phyloP scores from a whole-genome alignment of 805 yeast species.

The Blastobotrys terrestris region DNA sequence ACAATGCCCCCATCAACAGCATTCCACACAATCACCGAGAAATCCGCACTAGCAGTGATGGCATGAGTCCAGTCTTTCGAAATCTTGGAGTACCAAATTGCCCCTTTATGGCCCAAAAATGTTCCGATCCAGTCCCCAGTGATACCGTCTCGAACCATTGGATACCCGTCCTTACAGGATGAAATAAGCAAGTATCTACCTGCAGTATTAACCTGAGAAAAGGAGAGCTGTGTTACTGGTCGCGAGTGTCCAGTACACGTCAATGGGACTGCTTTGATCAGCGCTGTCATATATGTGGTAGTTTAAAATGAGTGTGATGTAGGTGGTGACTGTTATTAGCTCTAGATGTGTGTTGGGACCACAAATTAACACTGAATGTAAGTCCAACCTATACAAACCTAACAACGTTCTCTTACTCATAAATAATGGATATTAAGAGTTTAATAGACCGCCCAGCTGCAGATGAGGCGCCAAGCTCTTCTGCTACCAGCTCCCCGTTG shows the following conservation, averaged over 20 bases:
- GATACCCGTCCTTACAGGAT: slow-evolving; percentile 32
- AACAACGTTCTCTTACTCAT: too few relatives aligned
- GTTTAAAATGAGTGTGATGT: too few relatives aligned
- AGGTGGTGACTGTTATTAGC: too few relatives aligned
- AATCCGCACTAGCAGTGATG: slow-evolving; percentile 31
- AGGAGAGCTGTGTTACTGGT: slow-evolving; percentile 30
- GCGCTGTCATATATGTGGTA: slow-evolving; percentile 4
- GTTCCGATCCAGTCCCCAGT: slow-evolving; percentile 35
- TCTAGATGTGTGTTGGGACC: too few relatives aligned
- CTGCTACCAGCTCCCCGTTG: slow-evolving; percentile 7
- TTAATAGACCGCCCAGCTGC: slow-evolving; percentile 13
- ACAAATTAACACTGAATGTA: too few relatives aligned
- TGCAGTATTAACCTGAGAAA: slow-evolving; percentile 17
- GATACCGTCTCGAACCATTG: slow-evolving; percentile 30
- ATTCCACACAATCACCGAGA: slow-evolving; percentile 26
- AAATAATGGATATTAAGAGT: slow-evolving; percentile 17
- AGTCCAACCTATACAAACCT: too few relatives aligned
- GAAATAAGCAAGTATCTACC: slow-evolving; percentile 24
- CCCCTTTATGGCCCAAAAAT: slow-evolving; percentile 32
- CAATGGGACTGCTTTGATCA: slow-evolving; percentile 25
- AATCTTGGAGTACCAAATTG: slow-evolving; percentile 29
- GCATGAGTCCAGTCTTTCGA: slow-evolving; percentile 21
- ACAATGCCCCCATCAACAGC: slow-evolving; percentile 17
- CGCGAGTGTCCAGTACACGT: slow-evolving; percentile 34
- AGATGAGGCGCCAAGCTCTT: slow-evolving; percentile 1